Evolutionary conservation across 2,329 filamentous ascomycete genomes (phyloP).

Genomic region (Albifimbria verrucaria): DNA sequence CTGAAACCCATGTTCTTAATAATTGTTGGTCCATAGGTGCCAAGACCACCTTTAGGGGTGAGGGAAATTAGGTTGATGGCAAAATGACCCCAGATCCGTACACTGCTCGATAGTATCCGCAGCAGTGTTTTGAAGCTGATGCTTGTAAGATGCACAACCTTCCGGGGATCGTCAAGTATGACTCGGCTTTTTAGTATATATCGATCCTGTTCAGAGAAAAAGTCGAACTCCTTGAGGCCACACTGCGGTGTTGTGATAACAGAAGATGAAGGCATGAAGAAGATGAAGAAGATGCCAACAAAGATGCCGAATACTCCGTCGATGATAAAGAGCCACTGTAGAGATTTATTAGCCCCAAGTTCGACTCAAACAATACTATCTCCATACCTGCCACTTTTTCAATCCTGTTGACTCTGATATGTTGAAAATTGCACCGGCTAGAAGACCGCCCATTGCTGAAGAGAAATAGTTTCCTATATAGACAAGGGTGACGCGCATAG

Average conservation of each 20-base stretch:
- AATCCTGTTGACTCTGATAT: constrained; percentile 4
- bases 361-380: not conserved
- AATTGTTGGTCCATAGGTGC: constrained; percentile 9
- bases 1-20: constrained; percentile 14
- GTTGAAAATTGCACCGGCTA: constrained; percentile 10
- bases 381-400: constrained; percentile 5
- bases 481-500: constrained; percentile 11
- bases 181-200: constrained; percentile 7
- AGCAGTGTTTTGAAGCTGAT: constrained; percentile 3
- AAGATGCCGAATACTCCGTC: constrained; percentile 9
- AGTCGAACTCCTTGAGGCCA: constrained; percentile 3
- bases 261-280: constrained; percentile 5
- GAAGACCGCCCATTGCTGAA: constrained; percentile 4
- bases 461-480: constrained; percentile 13
- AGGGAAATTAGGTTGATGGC: constrained; percentile 11
- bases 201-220: constrained; percentile 10
- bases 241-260: constrained; percentile 3
- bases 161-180: constrained; percentile 8
- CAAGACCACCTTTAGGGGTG: constrained; percentile 9
- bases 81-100: constrained; percentile 9
- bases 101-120: not conserved
- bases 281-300: constrained; percentile 6
- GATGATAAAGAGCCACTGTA: constrained; percentile 9
- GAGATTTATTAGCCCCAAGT: not conserved
- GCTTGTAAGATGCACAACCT: constrained; percentile 3